Evolutionary conservation across 2,329 filamentous ascomycete genomes (phyloP), one percentile per base, ranked within the genome.

Genomic region (Thielaviopsis punctulata): DNA sequence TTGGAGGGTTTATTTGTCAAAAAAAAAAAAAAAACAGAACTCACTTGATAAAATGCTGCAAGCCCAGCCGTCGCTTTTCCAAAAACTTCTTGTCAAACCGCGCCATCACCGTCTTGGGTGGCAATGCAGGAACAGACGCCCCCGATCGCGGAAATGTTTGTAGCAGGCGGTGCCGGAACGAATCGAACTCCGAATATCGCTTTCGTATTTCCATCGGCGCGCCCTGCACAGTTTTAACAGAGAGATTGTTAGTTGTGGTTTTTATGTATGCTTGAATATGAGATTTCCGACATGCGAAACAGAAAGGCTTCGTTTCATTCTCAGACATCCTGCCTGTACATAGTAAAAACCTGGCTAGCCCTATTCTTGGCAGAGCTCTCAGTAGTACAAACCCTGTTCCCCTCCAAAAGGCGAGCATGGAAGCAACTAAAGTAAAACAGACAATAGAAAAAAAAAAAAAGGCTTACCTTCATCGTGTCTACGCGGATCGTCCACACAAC

Each of bases 41-140:
- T 56, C 69, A 94, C 88, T 94, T 94, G 52, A 98, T 69, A 63
- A 96, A 98, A 63, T 96, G 95, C 62, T 86, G 82, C 55, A 98
- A 70, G 5, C 89, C 90, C 43, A 79, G 74, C 59, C 86, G 80
- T 61, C 92, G 76, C 62, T 83, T 82, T 65, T 95, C 89, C 18
- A 98, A 73, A 64, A 98, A 96, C 49, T 76, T 77, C 10, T 86
- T 81, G 49, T 84, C 76, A 62, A 95, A 95, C 70, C 77, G 85
- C 69, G 84, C 90, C 51, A 96, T 79, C 49, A 93, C 72, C 63
- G 86, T 94, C 69, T 98, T 98, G 30, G 87, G 86, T 45, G 92
- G 92, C 55, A 98, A 71, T 33, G 78, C 73, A n/a, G 92, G 92
- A 62, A 98, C 79, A n/a, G 88, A 86, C 22, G 77, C 84, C 61